Percentiles rank a stretch among this genome's conserved stretches.
Evolutionary conservation across 345 rosid species (phyloP).

Genomic region (Crucihimalaya himalaica): DNA sequence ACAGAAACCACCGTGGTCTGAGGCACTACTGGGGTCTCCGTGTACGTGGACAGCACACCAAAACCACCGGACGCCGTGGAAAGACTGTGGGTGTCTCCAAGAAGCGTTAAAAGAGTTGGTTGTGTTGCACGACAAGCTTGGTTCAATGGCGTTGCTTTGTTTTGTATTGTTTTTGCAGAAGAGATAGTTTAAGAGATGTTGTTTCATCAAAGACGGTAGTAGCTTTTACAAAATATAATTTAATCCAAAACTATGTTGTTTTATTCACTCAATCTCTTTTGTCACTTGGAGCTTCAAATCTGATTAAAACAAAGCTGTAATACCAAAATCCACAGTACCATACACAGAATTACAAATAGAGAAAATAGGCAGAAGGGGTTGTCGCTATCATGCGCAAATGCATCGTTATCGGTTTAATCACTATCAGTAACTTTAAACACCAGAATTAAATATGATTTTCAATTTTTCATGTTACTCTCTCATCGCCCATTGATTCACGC

Average conservation of each 20-base stretch:
- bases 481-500: constrained; percentile 44
- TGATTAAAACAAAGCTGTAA: background rate
- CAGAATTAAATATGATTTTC: constrained; percentile 1
- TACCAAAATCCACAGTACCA: too few relatives aligned
- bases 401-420: constrained; percentile 41
- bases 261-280: background rate
- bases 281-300: background rate
- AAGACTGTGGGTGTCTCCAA: constrained; percentile 89
- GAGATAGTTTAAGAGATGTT: constrained; percentile 19
- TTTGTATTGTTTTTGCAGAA: constrained; percentile 14
- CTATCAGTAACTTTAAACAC: constrained; percentile 41
- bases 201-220: background rate
- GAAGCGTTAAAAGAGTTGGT: constrained; percentile 45
- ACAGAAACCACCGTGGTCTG: constrained; percentile 78
- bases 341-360: background rate
- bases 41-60: constrained; percentile 83
- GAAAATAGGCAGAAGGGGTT: constrained; percentile 1
- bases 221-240: constrained; percentile 4
- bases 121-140: background rate
- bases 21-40: constrained; percentile 94
- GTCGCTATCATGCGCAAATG: constrained; percentile 46
- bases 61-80: constrained; percentile 86
- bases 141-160: background rate
- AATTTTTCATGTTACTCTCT: constrained; percentile 7
- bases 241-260: background rate